These are phyloP conservation scores for Fusarium dimerum DNA, from an alignment of 2,329 filamentous ascomycete species.

Conservation along the genomic window DNA sequence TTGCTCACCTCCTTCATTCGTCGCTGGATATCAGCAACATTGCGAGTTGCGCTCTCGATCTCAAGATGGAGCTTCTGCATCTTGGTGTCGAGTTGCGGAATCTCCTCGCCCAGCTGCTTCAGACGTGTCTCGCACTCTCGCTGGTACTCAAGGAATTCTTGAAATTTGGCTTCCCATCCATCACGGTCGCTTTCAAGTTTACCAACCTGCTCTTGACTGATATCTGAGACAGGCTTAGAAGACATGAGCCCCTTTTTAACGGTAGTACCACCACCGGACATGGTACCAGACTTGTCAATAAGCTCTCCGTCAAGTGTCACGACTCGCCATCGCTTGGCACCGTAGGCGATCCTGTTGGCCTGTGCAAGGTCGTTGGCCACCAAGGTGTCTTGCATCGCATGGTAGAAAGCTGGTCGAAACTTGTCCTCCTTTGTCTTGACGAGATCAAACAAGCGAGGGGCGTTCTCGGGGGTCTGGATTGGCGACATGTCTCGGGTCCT, in stretches of 20 bases:
- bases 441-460: conserved; percentile 89
- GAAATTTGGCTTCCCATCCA: conserved; percentile 77
- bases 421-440: conserved; percentile 85
- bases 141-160: conserved; percentile 82
- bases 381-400: conserved; percentile 90
- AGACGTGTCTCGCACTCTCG: conserved; percentile 75
- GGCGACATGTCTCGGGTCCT: conserved; percentile 73
- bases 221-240: conserved; percentile 86
- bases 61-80: conserved; percentile 91
- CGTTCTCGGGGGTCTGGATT: conserved; percentile 88
- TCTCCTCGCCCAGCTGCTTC: conserved; percentile 71
- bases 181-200: conserved; percentile 90
- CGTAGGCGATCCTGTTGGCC: conserved; percentile 95
- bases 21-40: conserved; percentile 79
- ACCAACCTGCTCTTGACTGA: conserved; percentile 81
- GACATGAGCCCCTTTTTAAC: conserved; percentile 96
- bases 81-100: conserved; percentile 83
- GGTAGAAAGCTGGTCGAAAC: conserved; percentile 91
- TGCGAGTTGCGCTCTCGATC: conserved; percentile 81
- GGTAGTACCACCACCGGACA: conserved; percentile 93
- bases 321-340: conserved; percentile 89
- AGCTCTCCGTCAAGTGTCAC: conserved; percentile 94
- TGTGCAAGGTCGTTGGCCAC: conserved; percentile 93
- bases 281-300: conserved; percentile 97
- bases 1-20: conserved; percentile 81